Evolutionary conservation across 768 basidiomycete species (phyloP).

Genomic region (Coprinopsis sp.): DNA sequence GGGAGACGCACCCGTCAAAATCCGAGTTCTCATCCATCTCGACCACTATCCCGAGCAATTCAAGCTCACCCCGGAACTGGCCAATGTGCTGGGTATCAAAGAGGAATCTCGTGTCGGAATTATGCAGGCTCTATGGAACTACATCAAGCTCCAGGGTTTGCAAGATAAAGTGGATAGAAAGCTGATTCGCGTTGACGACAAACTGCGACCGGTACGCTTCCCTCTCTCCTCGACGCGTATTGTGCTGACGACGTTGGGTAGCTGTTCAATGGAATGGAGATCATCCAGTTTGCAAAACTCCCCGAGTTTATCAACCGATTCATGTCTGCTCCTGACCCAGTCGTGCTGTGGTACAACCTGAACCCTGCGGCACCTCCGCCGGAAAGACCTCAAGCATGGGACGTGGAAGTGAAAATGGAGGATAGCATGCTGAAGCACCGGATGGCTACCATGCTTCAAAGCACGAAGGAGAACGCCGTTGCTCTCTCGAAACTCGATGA

Average conservation of each 20-base stretch:
- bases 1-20: conserved; percentile 73
- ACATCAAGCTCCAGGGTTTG: conserved; percentile 78
- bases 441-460: conserved; percentile 66
- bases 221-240: background rate
- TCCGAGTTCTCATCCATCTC: conserved; percentile 80
- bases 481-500: conserved; percentile 77
- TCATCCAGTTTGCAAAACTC: conserved; percentile 69
- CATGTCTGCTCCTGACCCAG: conserved; percentile 72
- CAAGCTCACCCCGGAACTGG: conserved; percentile 73
- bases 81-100: conserved; percentile 66
- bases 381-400: conserved; percentile 74
- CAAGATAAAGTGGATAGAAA: conserved; percentile 81
- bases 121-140: conserved; percentile 85
- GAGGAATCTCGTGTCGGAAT: conserved; percentile 82
- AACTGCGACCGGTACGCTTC: conserved; percentile 52
- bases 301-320: conserved; percentile 84
- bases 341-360: conserved; percentile 72
- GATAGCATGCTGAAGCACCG: conserved; percentile 68
- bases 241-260: conserved; percentile 20
- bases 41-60: conserved; percentile 87
- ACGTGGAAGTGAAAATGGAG: conserved; percentile 86
- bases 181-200: conserved; percentile 64
- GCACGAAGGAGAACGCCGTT: conserved; percentile 66
- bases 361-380: conserved; percentile 60
- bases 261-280: conserved; percentile 65